Conservation (phyloP, 306 rosid genomes). For the Hippophae gyantsensis region DNA sequence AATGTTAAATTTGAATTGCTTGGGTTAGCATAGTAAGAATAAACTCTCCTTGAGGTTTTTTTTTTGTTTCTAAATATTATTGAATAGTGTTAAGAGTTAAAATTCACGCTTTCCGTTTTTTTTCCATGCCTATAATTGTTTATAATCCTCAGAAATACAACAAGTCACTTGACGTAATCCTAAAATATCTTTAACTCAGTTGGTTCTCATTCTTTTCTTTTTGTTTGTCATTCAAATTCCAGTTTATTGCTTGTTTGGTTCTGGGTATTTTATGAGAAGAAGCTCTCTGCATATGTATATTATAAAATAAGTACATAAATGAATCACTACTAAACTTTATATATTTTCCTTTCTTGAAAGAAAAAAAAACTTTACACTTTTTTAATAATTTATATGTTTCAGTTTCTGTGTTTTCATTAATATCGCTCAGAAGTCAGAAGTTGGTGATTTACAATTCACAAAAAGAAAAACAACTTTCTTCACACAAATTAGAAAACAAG, state of each 20-base stretch:
- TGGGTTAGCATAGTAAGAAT: no score
- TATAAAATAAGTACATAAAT: neutral
- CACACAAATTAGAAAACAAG: neutral
- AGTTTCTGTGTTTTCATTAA: neutral
- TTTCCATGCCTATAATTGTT: neutral
- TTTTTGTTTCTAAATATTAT: no score
- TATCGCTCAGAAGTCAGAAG: neutral
- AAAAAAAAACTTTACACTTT: neutral
- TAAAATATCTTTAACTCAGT: neutral
- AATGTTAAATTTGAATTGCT: no score
- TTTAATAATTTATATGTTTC: neutral
- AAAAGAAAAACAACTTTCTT: neutral
- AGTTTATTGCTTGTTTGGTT: neutral
- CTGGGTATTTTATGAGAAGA: conserved; percentile 5
- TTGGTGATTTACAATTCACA: conserved; percentile 11
- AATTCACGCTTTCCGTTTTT: no score
- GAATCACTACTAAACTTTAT: neutral
- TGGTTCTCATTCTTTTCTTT: neutral
- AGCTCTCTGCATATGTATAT: neutral
- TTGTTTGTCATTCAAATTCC: no score
- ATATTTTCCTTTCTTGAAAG: conserved; percentile 1
- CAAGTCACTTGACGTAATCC: conserved; percentile 12
- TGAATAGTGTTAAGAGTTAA: no score
- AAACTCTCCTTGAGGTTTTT: no score
- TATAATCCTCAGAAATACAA: neutral